These are phyloP conservation scores for Beauveria medogensis DNA, from an alignment of 2,329 filamentous ascomycete species.

Conservation along the genomic window DNA sequence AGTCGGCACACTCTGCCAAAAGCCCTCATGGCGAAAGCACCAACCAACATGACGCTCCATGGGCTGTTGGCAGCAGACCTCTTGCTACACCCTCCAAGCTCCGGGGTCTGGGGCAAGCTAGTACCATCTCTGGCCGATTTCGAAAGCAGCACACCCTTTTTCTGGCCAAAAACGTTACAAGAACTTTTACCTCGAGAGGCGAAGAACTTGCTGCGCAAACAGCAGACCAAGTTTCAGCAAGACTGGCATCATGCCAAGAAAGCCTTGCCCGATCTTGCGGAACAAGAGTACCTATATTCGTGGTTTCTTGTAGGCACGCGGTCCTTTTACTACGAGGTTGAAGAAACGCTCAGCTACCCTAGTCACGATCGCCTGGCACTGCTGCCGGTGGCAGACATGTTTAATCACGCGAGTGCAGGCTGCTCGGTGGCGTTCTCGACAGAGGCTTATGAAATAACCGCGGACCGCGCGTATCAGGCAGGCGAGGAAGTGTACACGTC, in stretches of 20 bases:
- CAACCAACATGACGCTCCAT: slow-evolving; percentile 54
- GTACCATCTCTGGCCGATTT: slow-evolving; percentile 6
- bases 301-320: slow-evolving; percentile 50
- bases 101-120: neutral
- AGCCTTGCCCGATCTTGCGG: slow-evolving; percentile 18
- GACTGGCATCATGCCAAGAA: slow-evolving; percentile 30
- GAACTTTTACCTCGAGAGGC: slow-evolving; percentile 37
- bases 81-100: slow-evolving; percentile 23
- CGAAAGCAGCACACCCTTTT: slow-evolving; percentile 23
- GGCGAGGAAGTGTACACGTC: slow-evolving; percentile 61
- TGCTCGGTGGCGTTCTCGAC: slow-evolving; percentile 44
- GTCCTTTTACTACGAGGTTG: slow-evolving; percentile 43
- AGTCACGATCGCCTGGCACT: slow-evolving; percentile 52
- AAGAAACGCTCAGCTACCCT: slow-evolving; percentile 28
- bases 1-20: slow-evolving; percentile 53
- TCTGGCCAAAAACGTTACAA: slow-evolving; percentile 40
- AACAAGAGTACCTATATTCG: slow-evolving; percentile 34
- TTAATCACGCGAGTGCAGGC: slow-evolving; percentile 45
- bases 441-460: slow-evolving; percentile 45
- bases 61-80: slow-evolving; percentile 64
- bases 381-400: slow-evolving; percentile 60
- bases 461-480: slow-evolving; percentile 39
- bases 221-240: slow-evolving; percentile 34
- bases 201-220: slow-evolving; percentile 41
- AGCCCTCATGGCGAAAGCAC: slow-evolving; percentile 43